Evolutionary conservation across 345 rosid species (phyloP), one percentile per base, ranked within the genome.

Genomic region (Syzygium aqueum): DNA sequence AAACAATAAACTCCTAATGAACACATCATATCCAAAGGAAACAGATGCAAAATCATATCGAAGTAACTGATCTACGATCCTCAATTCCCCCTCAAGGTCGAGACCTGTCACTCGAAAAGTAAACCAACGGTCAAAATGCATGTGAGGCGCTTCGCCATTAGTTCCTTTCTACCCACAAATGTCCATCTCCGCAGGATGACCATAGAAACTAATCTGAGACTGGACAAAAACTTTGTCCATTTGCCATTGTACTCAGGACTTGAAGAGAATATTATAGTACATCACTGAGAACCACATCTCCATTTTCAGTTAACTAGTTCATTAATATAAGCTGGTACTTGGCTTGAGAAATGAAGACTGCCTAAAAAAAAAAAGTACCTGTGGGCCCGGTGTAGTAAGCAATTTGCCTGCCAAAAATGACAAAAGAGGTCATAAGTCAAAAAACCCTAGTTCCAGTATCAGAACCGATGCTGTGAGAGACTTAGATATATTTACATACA

Each of bases 371-470:
- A 52, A 52, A 25, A 15, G 89, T 92, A 97, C 99, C 99, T 91
- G 98, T 94, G 49, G 99, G 98, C 7, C 98, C 98, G 1, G 98
- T 97, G 91, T 88, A 95, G 89, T 50, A 95, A 82, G 99, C 94
- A 87, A 97, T 91, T 91, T 97, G 98, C 92, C 99, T 96, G 96
- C 89, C 46, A 91, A 4, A 40, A 50, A 46, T 30, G 49, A 46
- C n/a, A 84, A 8, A 67, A 67, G 46, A 8, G 7, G 80, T 13
- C 80, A 0, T 15, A 12, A 11, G 53, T 52, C 14, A 43, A 77
- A 53, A 84, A 27, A 25, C 53, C 53, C 30, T n/a, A 82, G 67
- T 50, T 83, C 51, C 67, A 53, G 37, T 22, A 49, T 59, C 49
- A 28, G 85, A 50, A 25, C 8, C 25, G 40, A 63, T 30, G 40